Evolutionary conservation across 345 rosid genomes (phyloP).

Genomic region (Eucalyptus sp.): DNA sequence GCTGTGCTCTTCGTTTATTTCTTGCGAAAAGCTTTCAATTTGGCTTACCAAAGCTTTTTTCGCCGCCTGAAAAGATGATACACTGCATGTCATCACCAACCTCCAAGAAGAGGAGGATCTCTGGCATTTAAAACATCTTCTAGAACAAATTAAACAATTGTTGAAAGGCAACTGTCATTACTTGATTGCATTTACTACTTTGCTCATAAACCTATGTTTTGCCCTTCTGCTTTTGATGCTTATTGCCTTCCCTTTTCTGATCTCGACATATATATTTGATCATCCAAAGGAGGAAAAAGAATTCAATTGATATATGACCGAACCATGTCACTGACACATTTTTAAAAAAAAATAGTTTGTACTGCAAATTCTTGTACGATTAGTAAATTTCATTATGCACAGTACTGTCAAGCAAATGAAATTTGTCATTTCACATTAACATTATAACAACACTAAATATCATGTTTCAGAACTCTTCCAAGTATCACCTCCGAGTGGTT

Average conservation of each 20-base stretch:
- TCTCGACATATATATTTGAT: neutral
- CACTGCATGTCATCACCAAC: neutral
- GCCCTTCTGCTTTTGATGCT: neutral
- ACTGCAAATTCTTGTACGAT: neutral
- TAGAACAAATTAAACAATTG: neutral
- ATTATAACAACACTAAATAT: neutral
- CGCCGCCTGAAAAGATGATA: constrained; percentile 23
- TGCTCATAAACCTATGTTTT: neutral
- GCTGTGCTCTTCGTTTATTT: constrained; percentile 23
- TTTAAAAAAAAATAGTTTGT: neutral
- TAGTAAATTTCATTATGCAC: neutral
- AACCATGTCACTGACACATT: neutral
- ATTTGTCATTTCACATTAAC: neutral
- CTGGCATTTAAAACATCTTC: neutral
- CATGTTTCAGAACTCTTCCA: neutral
- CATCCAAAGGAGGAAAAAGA: neutral
- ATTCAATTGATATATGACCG: neutral
- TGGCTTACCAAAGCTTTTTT: constrained; percentile 39
- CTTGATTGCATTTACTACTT: neutral
- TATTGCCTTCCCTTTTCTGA: neutral
- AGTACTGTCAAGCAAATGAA: neutral
- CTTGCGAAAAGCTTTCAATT: constrained; percentile 29
- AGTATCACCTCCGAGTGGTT: constrained; percentile 9
- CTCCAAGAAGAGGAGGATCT: neutral
- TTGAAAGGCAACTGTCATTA: neutral